Base-by-base conservation (phyloP, 495 filamentous ascomycete species). In the Tuber magnatum region DNA sequence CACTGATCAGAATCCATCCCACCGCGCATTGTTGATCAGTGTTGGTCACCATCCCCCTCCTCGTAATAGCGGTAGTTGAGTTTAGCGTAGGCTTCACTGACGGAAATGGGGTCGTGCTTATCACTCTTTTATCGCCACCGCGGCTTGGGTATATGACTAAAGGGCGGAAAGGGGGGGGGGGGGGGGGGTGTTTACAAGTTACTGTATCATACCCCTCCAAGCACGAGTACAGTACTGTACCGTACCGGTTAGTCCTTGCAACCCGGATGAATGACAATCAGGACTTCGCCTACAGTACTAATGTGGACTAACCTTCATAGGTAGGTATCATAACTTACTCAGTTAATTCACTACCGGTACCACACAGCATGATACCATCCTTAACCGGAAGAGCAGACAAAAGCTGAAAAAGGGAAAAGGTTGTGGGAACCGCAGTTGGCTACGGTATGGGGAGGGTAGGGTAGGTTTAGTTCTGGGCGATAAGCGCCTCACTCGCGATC, bases 301-400 rank as follows among this genome's bases (percentile, higher is more conserved):
- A 6, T 6, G 51, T 61, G n/a, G n/a, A 32, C 51, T 32, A 28
- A 16, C 12, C 51, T 4, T 61, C n/a, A 12, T 40, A 40, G 3
- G 39, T 61, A 61, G 51, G n/a, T 32, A n/a, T n/a, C n/a, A n/a
- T n/a, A 61, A 61, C n/a, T 61, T 61, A 61, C 51, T 61, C 51
- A 61, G 51, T 61, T 61, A 61, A 32, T n/a, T 22, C 51, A 28
- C 12, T n/a, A 12, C 44, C 20, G 43, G 7, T 12, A 10, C 16
- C 16, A 46, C 12, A 61, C n/a, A 3, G n/a, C 5, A 14, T n/a
- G 12, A 14, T 32, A 14, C n/a, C n/a, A 14, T 14, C 3, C 51
- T 32, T n/a, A 4, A 61, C 51, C 10, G 3, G 12, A 10, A 32
- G 14, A 61, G 12, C n/a, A 32, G n/a, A 32, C 51, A 5, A 32